Evolutionary conservation across 1,284 basidiomycete species (phyloP), one percentile per base, ranked within the genome.

Genomic region (Sanghuangporus sanghuang): DNA sequence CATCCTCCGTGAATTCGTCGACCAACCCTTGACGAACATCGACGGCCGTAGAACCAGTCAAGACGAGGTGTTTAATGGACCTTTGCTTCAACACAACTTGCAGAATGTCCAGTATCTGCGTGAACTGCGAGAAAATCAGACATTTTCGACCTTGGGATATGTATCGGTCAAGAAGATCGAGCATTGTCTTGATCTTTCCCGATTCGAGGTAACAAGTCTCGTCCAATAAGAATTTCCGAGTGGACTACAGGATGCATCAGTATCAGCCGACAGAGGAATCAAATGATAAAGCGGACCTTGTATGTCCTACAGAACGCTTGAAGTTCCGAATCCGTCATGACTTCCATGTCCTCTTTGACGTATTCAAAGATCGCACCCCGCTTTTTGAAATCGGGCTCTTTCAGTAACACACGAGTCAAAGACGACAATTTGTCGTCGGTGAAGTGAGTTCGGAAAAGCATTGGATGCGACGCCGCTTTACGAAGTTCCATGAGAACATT

Each of bases 51-150:
- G 90, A 89, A 1, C 97, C 97, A 0, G 97, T 98, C 59, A 99
- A 81, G n/a, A 96, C 78, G 38, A 95, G 83, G 74, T 87, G 98
- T 67, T 86, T 87, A 70, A 93, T 84, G n/a, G 83, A 78, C 73
- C 86, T 82, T 65, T 90, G 81, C 61, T 90, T 87, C 36, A 99
- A 79, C 9, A 96, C 84, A n/a, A 86, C 85, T 77, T 94, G 87
- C 4, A 99, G 81, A 69, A 99, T 98, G 73, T 97, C 93, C 54
- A 98, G 82, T 57, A 97, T 87, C 80, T 98, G 95, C 3, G 93
- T 95, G 75, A 98, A 98, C 92, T 96, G 95, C 42, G 93, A 96
- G 76, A 99, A 99, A 61, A 99, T 89, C 67, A 99, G 79, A 60
- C 97, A 83, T 66, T 96, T 90, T 68, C 96, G 88, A 54, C 85